Evolutionary conservation across 768 basidiomycete genomes (phyloP).

Genomic region (Suillus discolor): DNA sequence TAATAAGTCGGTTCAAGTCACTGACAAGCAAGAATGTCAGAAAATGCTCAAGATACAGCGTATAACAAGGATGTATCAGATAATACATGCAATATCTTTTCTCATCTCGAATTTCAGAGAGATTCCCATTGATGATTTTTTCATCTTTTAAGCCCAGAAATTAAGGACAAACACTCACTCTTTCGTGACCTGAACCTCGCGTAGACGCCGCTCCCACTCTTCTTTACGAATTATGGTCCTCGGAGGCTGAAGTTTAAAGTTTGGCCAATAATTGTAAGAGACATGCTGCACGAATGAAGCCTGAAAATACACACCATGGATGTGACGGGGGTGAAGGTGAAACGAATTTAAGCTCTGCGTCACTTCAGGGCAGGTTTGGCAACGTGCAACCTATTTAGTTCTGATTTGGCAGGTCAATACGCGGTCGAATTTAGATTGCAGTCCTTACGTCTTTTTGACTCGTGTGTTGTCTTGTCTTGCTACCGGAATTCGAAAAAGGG

Average conservation of each 20-base stretch:
- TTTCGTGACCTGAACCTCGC: slow-evolving; percentile 84
- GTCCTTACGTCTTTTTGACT: background rate
- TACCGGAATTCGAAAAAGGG: background rate
- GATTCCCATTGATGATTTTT: slow-evolving; percentile 90
- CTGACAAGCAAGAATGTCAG: slow-evolving; percentile 47
- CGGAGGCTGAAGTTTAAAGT: slow-evolving; percentile 37
- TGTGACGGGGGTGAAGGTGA: slow-evolving; percentile 18
- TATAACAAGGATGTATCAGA: slow-evolving; percentile 56
- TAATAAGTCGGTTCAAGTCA: slow-evolving; percentile 91
- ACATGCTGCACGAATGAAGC: slow-evolving; percentile 4
- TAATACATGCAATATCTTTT: slow-evolving; percentile 82
- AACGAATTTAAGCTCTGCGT: slow-evolving; percentile 35
- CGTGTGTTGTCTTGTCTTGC: background rate
- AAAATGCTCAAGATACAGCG: slow-evolving; percentile 21
- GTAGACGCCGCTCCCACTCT: slow-evolving; percentile 85
- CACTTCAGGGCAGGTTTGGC: slow-evolving; percentile 42
- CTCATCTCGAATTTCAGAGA: slow-evolving; percentile 89
- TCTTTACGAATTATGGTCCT: slow-evolving; percentile 69
- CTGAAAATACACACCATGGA: slow-evolving; percentile 33
- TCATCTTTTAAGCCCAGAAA: slow-evolving; percentile 53
- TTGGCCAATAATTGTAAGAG: slow-evolving; percentile 6
- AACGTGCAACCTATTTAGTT: background rate
- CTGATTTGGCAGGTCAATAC: slow-evolving; percentile 12
- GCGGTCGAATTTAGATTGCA: background rate
- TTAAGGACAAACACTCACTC: slow-evolving; percentile 61